Evolutionary conservation across 2,329 filamentous ascomycete species (phyloP), one percentile per base, ranked within the genome.

Genomic region (Sclerotinia borealis): DNA sequence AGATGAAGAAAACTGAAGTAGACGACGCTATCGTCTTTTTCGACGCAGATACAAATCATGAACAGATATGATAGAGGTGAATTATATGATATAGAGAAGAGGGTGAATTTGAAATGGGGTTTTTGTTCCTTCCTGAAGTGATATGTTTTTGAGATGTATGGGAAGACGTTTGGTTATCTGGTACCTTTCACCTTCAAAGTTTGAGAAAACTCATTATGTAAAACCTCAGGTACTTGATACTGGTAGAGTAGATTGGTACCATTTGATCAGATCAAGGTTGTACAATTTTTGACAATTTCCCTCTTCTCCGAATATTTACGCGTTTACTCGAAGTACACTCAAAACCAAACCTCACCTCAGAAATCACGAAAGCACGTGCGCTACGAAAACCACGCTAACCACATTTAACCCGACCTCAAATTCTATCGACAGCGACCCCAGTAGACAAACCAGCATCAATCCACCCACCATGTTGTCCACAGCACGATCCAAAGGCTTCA

Each of bases 391-490:
- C 6, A 17, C 51, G 22, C 51, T 63, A 63, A 58, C 29, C 51
- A 25, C 29, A 49, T 58, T 49, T 31, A 37, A 48, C 19, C n/a
- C n/a, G 17, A 49, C 34, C 60, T 63, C 51, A 63, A 58, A 63
- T 41, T 63, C 31, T 58, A 63, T 58, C 25, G 41, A 50, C 34
- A 49, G 29, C 60, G 31, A 48, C 31, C 51, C 22, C 25, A 34
- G 19, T 36, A 13, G n/a, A n/a, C n/a, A 45, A 41, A 27, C 39
- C 51, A 39, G 51, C 51, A 58, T 51, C 60, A 36, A 49, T 41
- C 25, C 25, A 31, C 47, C 55, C 73, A 77, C 70, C 69, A 91
- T 92, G 87, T 81, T 91, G 73, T 83, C 83, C 69, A 83, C 85
- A 68, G 81, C 84, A 71, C 81, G 86, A 75, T 82, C 83, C 72